Percentiles rank a stretch among this genome's conserved stretches.
phyloP scores from a whole-genome alignment of 257 asterid species.

The Ajuga chamaepitys region DNA sequence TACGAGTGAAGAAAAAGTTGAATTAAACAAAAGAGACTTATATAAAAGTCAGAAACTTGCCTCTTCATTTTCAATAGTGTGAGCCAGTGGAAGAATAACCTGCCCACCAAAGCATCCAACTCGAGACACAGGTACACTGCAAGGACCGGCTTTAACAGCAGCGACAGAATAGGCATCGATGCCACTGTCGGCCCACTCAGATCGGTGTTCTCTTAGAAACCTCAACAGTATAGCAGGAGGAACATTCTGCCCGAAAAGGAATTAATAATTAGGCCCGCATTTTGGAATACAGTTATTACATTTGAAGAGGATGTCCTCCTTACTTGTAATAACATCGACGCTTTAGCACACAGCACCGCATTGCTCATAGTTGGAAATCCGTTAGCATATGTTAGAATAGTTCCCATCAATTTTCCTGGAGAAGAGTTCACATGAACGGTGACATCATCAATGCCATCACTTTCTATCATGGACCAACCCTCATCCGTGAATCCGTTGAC shows the following conservation, averaged over 20 bases:
- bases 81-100: slow-evolving; percentile 94
- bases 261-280: not conserved
- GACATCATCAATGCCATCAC: slow-evolving; percentile 93
- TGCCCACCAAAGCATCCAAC: slow-evolving; percentile 85
- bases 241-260: slow-evolving; percentile 46
- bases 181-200: slow-evolving; percentile 97
- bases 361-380: slow-evolving; percentile 74
- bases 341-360: slow-evolving; percentile 86
- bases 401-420: slow-evolving; percentile 71
- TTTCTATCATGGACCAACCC: slow-evolving; percentile 85
- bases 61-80: slow-evolving; percentile 97
- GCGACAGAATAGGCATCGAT: slow-evolving; percentile 87
- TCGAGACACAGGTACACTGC: slow-evolving; percentile 62
- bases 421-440: slow-evolving; percentile 83
- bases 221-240: slow-evolving; percentile 87
- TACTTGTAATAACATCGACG: slow-evolving; percentile 93
- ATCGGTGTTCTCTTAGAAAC: slow-evolving; percentile 89
- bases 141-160: slow-evolving; percentile 81
- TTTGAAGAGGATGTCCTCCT: slow-evolving; percentile 1
- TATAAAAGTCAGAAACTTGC: slow-evolving; percentile 20
- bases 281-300: not conserved
- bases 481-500: slow-evolving; percentile 91
- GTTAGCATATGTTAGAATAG: slow-evolving; percentile 48
- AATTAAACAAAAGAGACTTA: not conserved
- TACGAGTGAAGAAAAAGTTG: not conserved